Conservation (phyloP, 1,284 basidiomycete species). For the Ustilago lituana region DNA sequence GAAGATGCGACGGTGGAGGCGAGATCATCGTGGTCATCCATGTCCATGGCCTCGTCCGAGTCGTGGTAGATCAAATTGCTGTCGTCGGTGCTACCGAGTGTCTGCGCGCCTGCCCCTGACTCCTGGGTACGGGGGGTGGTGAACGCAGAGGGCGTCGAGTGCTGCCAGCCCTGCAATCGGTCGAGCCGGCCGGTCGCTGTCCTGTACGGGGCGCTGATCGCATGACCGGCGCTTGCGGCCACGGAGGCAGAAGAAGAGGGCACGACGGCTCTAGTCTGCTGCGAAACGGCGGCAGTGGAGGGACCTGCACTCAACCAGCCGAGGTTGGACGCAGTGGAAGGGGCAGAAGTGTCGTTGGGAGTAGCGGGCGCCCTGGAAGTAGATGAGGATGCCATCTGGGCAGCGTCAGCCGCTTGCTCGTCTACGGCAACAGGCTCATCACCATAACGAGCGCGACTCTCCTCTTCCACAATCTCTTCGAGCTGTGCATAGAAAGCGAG, state of each 20-base stretch:
- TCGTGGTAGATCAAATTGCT: neutral
- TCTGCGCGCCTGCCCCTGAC: neutral
- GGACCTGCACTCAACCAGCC: slow-evolving; percentile 49
- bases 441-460: slow-evolving; percentile 45
- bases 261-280: neutral
- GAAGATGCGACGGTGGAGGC: slow-evolving; percentile 14
- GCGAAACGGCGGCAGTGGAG: slow-evolving; percentile 3
- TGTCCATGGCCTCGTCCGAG: slow-evolving; percentile 42
- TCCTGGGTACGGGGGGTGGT: slow-evolving; percentile 12
- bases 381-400: slow-evolving; percentile 1
- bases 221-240: slow-evolving; percentile 7
- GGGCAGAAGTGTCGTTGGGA: slow-evolving; percentile 2
- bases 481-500: slow-evolving; percentile 54
- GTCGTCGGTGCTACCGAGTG: neutral
- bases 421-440: slow-evolving; percentile 21
- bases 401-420: slow-evolving; percentile 1
- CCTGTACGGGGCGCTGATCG: slow-evolving; percentile 27
- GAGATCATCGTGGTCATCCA: slow-evolving; percentile 33
- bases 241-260: slow-evolving; percentile 12
- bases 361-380: slow-evolving; percentile 3
- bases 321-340: slow-evolving; percentile 22
- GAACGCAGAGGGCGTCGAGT: slow-evolving; percentile 13
- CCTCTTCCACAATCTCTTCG: slow-evolving; percentile 57
- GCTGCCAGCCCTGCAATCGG: slow-evolving; percentile 44
- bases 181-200: slow-evolving; percentile 31